phyloP scores from a whole-genome alignment of 495 filamentous ascomycete species.

The Penicillium ochrochloron region DNA sequence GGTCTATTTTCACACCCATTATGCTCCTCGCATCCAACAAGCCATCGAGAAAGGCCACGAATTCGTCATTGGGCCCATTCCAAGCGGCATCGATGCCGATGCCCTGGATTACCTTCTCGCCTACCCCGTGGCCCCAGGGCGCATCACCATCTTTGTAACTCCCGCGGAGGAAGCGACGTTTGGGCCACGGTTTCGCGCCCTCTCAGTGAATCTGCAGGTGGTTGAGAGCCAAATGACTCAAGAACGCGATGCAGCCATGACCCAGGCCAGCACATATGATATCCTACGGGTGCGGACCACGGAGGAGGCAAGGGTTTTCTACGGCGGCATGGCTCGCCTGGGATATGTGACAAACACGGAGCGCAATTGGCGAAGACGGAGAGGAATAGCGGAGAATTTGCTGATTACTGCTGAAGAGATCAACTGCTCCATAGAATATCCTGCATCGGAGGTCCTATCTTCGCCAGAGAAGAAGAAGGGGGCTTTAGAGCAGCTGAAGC shows the following conservation, averaged over 20 bases:
- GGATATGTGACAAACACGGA: constrained; percentile 40
- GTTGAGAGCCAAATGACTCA: constrained; percentile 25
- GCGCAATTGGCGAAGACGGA: constrained; percentile 34
- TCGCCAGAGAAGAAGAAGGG: background rate
- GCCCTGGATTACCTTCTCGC: constrained; percentile 35
- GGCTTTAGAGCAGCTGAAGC: background rate
- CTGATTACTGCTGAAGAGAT: constrained; percentile 19
- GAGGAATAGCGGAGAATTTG: constrained; percentile 27
- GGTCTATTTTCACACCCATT: constrained; percentile 31
- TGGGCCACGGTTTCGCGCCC: constrained; percentile 22
- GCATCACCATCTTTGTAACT: constrained; percentile 35
- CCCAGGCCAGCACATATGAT: constrained; percentile 34
- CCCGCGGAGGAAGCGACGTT: constrained; percentile 24
- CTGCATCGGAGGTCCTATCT: background rate
- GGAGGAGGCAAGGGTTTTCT: constrained; percentile 29
- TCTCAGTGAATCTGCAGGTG: constrained; percentile 26
- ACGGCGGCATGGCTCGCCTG: constrained; percentile 24
- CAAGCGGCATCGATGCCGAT: constrained; percentile 33
- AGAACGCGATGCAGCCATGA: constrained; percentile 36
- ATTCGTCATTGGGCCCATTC: constrained; percentile 35
- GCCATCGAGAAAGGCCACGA: constrained; percentile 25
- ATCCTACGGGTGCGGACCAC: constrained; percentile 31
- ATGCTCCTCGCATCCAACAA: constrained; percentile 24
- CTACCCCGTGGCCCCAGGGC: constrained; percentile 25
- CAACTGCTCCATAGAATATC: constrained; percentile 14